These are phyloP conservation scores for Parsonsia alboflavescens DNA, from an alignment of 257 asterid genomes.

Conservation along the genomic window DNA sequence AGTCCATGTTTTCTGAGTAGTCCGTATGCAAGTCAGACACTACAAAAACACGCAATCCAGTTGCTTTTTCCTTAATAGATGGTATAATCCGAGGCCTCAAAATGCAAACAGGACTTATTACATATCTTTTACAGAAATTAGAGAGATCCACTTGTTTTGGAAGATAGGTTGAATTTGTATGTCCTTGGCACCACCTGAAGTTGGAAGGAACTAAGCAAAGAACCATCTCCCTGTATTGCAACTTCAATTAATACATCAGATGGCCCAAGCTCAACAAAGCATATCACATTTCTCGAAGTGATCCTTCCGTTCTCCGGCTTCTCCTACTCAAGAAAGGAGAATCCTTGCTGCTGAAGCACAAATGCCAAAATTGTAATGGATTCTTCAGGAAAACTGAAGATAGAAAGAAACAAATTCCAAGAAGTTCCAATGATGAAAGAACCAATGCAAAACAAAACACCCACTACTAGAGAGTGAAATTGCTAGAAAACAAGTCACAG, in stretches of 20 bases:
- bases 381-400: neutral
- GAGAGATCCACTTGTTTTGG: conserved; percentile 15
- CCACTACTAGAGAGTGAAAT: neutral
- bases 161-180: conserved; percentile 11
- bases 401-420: neutral
- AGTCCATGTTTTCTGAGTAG: conserved; percentile 61
- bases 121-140: conserved; percentile 13
- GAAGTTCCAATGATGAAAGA: neutral
- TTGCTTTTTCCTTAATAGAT: conserved; percentile 10
- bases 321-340: neutral
- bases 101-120: conserved; percentile 10
- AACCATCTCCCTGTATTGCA: conserved; percentile 27
- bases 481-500: neutral
- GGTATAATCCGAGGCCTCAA: conserved; percentile 44
- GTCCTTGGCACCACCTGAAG: conserved; percentile 19
- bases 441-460: neutral
- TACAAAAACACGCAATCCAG: conserved; percentile 46
- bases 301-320: neutral
- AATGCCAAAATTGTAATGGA: neutral
- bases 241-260: neutral
- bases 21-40: conserved; percentile 90
- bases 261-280: neutral
- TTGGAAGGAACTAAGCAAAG: conserved; percentile 29
- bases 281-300: neutral
- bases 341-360: neutral